Conservation (phyloP, 2,329 filamentous ascomycete genomes). For the Volutella citrinella region DNA sequence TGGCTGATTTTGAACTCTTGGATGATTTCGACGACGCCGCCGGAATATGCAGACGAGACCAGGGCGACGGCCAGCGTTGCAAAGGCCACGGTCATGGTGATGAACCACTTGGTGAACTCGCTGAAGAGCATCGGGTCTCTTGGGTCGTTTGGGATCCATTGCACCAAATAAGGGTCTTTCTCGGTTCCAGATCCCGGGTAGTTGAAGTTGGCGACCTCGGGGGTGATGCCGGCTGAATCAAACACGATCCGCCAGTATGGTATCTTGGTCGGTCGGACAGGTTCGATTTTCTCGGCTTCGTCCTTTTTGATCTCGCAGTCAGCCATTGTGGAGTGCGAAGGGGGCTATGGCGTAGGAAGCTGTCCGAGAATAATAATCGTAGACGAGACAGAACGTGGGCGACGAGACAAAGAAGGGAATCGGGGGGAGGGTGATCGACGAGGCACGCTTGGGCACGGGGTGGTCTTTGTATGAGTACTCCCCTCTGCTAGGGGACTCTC, state of each 20-base stretch:
- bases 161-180: slow-evolving; percentile 61
- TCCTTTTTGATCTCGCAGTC: neutral
- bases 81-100: slow-evolving; percentile 57
- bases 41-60: slow-evolving; percentile 59
- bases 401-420: too few relatives aligned
- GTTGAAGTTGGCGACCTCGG: slow-evolving; percentile 45
- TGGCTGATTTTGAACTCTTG: slow-evolving; percentile 65
- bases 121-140: slow-evolving; percentile 60
- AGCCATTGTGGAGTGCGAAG: slow-evolving; percentile 10
- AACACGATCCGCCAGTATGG: slow-evolving; percentile 38
- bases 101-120: slow-evolving; percentile 57
- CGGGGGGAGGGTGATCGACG: too few relatives aligned
- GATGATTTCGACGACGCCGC: slow-evolving; percentile 57
- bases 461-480: too few relatives aligned
- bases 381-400: too few relatives aligned
- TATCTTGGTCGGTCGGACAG: slow-evolving; percentile 1
- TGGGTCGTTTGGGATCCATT: slow-evolving; percentile 62
- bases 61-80: slow-evolving; percentile 64
- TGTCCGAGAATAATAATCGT: too few relatives aligned
- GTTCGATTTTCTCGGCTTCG: slow-evolving; percentile 1
- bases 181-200: slow-evolving; percentile 59
- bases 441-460: too few relatives aligned
- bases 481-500: too few relatives aligned
- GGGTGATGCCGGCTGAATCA: slow-evolving; percentile 50
- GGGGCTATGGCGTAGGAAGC: too few relatives aligned